These are phyloP conservation scores for Quercus berberidifolia DNA, from an alignment of 306 rosid species.

Conservation along the genomic window DNA sequence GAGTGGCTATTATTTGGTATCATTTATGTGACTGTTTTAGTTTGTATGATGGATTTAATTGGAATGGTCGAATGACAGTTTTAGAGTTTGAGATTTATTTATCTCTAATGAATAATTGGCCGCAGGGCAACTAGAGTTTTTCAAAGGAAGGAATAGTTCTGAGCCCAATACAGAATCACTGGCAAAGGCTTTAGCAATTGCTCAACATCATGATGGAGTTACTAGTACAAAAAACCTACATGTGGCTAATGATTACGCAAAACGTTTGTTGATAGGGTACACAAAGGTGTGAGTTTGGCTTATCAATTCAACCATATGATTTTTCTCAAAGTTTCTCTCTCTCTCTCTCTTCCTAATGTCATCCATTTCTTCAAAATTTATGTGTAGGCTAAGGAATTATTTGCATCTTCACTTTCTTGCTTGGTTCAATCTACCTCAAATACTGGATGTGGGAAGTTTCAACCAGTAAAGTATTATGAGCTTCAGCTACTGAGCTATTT, in stretches of 20 bases:
- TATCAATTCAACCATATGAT: neutral
- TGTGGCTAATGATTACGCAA: conserved; percentile 77
- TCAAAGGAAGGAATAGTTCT: conserved; percentile 48
- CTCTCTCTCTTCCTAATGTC: neutral
- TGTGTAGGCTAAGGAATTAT: conserved; percentile 43
- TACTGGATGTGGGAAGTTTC: too few relatives aligned
- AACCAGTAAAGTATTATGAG: neutral
- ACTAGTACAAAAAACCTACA: conserved; percentile 74
- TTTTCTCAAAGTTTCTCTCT: neutral
- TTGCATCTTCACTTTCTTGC: conserved; percentile 6
- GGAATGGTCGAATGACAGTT: neutral
- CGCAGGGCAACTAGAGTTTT: conserved; percentile 74
- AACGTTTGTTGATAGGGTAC: conserved; percentile 51
- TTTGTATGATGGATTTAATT: neutral
- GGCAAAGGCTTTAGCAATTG: conserved; percentile 83
- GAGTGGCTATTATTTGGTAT: conserved; percentile 76
- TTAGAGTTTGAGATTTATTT: neutral
- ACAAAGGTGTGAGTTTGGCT: conserved; percentile 28
- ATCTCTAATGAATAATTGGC: conserved; percentile 40
- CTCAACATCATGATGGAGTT: conserved; percentile 86
- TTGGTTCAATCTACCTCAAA: too few relatives aligned
- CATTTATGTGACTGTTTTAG: neutral
- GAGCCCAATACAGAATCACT: conserved; percentile 66
- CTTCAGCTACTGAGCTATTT: conserved; percentile 2
- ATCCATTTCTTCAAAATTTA: conserved; percentile 1